These are phyloP conservation scores for Ceratocystis albifundus DNA, from an alignment of 2,329 filamentous ascomycete genomes.

Conservation along the genomic window DNA sequence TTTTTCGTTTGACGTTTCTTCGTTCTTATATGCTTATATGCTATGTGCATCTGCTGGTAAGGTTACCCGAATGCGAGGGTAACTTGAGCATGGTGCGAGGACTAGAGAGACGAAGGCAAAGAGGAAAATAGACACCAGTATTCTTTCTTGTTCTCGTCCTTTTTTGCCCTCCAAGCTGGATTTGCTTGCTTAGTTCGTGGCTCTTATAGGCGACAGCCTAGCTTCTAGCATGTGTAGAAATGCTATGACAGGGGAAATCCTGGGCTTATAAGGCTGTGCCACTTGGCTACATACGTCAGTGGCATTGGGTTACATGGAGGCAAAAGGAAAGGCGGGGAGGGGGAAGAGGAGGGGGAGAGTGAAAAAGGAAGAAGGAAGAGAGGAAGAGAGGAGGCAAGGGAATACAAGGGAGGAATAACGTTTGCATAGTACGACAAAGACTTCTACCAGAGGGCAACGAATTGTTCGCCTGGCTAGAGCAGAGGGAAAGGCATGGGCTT, in stretches of 20 bases:
- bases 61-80: too few species aligned
- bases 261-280: not conserved
- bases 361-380: not conserved
- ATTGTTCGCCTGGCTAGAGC: too few species aligned
- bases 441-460: too few species aligned
- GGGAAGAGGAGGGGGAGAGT: not conserved
- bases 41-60: not conserved
- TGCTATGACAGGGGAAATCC: not conserved
- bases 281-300: conserved; percentile 8
- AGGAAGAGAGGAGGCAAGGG: not conserved
- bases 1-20: not conserved
- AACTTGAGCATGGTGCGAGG: too few species aligned
- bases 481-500: too few species aligned
- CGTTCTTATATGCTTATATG: not conserved
- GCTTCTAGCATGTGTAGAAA: not conserved
- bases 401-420: too few species aligned
- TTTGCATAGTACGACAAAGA: too few species aligned
- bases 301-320: conserved; percentile 8
- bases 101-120: too few species aligned
- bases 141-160: too few species aligned
- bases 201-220: not conserved
- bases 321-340: not conserved
- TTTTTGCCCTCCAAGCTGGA: too few species aligned
- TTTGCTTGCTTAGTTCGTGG: not conserved
- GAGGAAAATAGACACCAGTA: too few species aligned